Evolutionary conservation across 2,329 filamentous ascomycete genomes (phyloP).

Genomic region (Domatiomyces globalis): DNA sequence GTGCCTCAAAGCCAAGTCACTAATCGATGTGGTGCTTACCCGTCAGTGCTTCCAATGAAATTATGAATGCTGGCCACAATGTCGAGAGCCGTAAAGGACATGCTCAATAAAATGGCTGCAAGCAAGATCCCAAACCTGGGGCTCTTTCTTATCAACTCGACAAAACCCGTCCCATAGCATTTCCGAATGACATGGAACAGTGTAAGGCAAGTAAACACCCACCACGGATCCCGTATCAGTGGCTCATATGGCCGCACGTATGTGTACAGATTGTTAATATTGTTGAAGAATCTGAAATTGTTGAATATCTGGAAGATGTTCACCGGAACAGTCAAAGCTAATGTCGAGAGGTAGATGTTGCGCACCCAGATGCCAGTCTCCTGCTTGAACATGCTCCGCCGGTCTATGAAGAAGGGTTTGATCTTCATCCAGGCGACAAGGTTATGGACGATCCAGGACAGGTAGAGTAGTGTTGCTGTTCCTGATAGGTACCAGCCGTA

Average conservation of each 20-base stretch:
- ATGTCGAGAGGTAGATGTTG: constrained; percentile 40
- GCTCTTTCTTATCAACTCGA: constrained; percentile 44
- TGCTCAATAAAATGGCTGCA: constrained; percentile 43
- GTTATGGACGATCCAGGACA: constrained; percentile 52
- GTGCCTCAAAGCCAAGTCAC: not conserved
- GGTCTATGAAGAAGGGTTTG: constrained; percentile 41
- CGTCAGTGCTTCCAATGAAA: constrained; percentile 17
- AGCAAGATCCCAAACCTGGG: constrained; percentile 52
- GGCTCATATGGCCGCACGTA: constrained; percentile 46
- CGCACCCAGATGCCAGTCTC: constrained; percentile 14
- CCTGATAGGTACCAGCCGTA: constrained; percentile 52
- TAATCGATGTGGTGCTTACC: constrained; percentile 4
- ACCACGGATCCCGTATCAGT: constrained; percentile 52
- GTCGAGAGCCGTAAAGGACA: constrained; percentile 48
- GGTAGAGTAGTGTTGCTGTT: constrained; percentile 46
- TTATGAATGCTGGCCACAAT: constrained; percentile 42
- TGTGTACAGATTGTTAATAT: constrained; percentile 40
- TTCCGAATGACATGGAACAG: constrained; percentile 43
- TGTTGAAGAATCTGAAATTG: constrained; percentile 51
- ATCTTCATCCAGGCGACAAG: constrained; percentile 56
- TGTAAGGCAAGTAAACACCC: constrained; percentile 47
- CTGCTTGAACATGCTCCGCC: constrained; percentile 31
- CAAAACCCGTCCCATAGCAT: constrained; percentile 42
- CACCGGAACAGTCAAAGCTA: constrained; percentile 47
- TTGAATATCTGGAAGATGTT: constrained; percentile 53